Evolutionary conservation across 2,329 filamentous ascomycete species (phyloP).

Genomic region (Aspergillus pseudoviridinutans): DNA sequence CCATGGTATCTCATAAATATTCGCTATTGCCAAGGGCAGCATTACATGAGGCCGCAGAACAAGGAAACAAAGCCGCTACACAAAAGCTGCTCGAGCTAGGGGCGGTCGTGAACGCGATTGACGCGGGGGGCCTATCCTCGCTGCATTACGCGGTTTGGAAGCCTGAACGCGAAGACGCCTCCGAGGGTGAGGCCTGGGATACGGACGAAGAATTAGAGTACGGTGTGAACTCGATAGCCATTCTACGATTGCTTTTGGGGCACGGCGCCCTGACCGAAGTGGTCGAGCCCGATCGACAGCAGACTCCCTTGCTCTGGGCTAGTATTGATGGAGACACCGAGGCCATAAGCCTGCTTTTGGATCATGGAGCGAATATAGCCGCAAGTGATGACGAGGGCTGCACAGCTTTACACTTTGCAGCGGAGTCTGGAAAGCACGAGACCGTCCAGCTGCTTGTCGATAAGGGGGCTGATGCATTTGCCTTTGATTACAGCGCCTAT

Average conservation of each 20-base stretch:
- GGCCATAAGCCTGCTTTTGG: background rate
- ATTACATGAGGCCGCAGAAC: background rate
- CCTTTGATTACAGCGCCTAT: background rate
- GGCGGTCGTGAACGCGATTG: background rate
- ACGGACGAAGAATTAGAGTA: no score
- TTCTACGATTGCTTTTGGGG: background rate
- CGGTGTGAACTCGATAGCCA: background rate
- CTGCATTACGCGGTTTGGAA: background rate
- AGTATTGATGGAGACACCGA: background rate
- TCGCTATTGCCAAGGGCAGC: background rate
- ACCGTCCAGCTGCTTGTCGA: background rate
- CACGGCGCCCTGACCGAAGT: background rate
- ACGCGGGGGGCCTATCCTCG: background rate
- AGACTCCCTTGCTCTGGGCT: background rate
- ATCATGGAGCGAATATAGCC: background rate
- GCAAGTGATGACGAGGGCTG: background rate
- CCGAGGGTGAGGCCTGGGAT: no score
- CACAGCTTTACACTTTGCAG: background rate
- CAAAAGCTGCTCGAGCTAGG: background rate
- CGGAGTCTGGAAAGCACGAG: background rate
- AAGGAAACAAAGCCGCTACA: background rate
- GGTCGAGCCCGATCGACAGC: background rate
- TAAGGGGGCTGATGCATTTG: background rate
- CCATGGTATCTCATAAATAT: background rate
- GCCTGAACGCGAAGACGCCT: background rate